Percentiles rank a stretch among this genome's conserved stretches.
These are phyloP conservation scores for Talaromyces amestolkiae DNA, from an alignment of 2,329 filamentous ascomycete genomes.

Conservation along the genomic window DNA sequence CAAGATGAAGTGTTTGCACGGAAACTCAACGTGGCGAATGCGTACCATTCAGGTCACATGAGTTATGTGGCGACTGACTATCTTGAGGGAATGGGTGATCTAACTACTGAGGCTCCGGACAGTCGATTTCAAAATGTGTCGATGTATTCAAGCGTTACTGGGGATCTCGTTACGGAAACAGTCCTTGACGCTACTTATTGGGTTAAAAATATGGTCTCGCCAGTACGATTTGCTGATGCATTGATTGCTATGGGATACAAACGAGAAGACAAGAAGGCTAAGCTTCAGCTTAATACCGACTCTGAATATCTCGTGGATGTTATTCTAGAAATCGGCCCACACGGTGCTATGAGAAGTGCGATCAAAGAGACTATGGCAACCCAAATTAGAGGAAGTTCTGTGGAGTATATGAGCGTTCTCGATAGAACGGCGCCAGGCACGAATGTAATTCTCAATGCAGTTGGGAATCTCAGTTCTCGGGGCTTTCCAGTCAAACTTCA, in stretches of 20 bases:
- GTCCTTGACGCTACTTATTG: conserved; percentile 28
- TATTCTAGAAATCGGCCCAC: conserved; percentile 34
- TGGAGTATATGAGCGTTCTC: conserved; percentile 27
- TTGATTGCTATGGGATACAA: conserved; percentile 22
- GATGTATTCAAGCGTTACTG: conserved; percentile 30
- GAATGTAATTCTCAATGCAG: conserved; percentile 23
- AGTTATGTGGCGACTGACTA: conserved; percentile 28
- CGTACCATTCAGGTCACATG: conserved; percentile 35
- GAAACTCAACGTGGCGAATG: conserved; percentile 30
- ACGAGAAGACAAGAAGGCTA: not conserved
- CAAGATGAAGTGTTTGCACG: conserved; percentile 28
- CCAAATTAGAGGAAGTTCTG: conserved; percentile 18
- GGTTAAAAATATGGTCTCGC: conserved; percentile 34
- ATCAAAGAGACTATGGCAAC: conserved; percentile 27
- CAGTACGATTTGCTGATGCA: conserved; percentile 29
- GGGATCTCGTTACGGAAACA: conserved; percentile 21
- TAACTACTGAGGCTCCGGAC: conserved; percentile 20
- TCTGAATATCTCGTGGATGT: conserved; percentile 20
- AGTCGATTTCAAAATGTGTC: conserved; percentile 20
- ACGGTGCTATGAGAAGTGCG: conserved; percentile 31
- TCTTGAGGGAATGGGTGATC: conserved; percentile 23
- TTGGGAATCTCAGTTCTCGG: conserved; percentile 24
- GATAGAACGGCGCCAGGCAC: conserved; percentile 26
- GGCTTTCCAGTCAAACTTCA: conserved; percentile 27
- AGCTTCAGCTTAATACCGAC: conserved; percentile 10